Percentiles rank a stretch among this genome's conserved stretches.
Conservation (phyloP, 2,329 filamentous ascomycete species). For the Neurospora sp. region DNA sequence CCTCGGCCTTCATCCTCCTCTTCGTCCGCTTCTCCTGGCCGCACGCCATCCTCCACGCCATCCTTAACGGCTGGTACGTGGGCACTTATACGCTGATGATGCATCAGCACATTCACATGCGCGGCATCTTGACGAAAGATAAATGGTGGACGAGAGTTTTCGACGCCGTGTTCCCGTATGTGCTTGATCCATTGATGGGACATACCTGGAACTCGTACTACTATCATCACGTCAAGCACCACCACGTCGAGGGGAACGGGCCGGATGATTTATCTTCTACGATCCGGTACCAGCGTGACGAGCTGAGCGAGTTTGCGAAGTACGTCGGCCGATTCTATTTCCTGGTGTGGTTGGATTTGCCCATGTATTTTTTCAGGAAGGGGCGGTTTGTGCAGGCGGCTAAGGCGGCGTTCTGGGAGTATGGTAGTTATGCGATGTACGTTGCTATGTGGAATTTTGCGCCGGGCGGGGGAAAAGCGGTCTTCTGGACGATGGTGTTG, state of each 20-base stretch:
- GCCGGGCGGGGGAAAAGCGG: slow-evolving; percentile 32
- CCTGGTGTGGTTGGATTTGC: slow-evolving; percentile 65
- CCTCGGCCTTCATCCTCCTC: slow-evolving; percentile 53
- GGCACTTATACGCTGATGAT: slow-evolving; percentile 73
- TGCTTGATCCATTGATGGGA: slow-evolving; percentile 67
- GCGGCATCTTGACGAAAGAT: slow-evolving; percentile 52
- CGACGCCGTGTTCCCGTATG: slow-evolving; percentile 61
- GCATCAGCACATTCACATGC: slow-evolving; percentile 76
- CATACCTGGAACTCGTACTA: slow-evolving; percentile 82
- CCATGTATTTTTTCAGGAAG: slow-evolving; percentile 56
- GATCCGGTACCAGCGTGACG: slow-evolving; percentile 66
- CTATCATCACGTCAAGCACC: slow-evolving; percentile 80
- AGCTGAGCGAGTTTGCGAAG: slow-evolving; percentile 53
- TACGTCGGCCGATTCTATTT: slow-evolving; percentile 68
- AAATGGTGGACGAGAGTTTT: slow-evolving; percentile 19
- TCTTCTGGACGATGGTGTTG: slow-evolving; percentile 55
- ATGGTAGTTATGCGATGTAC: slow-evolving; percentile 40
- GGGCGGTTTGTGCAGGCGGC: slow-evolving; percentile 44
- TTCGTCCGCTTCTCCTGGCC: slow-evolving; percentile 57
- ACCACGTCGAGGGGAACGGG: slow-evolving; percentile 72
- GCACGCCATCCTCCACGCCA: slow-evolving; percentile 56
- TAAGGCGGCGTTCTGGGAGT: slow-evolving; percentile 52
- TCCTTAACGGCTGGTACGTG: slow-evolving; percentile 59
- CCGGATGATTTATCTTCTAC: slow-evolving; percentile 68
- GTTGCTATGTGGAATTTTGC: slow-evolving; percentile 33